Evolutionary conservation across 352 stramenopile species (phyloP), one percentile per base, ranked within the genome.

Genomic region (Phytopythium mirpurense): DNA sequence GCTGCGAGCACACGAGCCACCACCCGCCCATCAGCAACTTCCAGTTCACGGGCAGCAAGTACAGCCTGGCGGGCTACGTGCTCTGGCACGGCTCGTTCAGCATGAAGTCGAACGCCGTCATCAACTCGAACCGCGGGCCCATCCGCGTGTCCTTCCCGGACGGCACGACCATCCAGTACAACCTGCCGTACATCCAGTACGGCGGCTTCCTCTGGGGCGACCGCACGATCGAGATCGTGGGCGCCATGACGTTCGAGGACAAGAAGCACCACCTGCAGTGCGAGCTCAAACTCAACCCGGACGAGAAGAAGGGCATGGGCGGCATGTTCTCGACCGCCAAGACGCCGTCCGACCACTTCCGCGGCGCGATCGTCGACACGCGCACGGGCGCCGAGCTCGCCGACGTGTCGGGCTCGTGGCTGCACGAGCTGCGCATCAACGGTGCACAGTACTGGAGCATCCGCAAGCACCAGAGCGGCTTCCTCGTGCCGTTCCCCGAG

Each of bases 21-120:
- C 83, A 93, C 53, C 83, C 83, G 40, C 83, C 83, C 19, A 88
- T 93, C 59, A 91, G 78, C 63, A 90, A 91, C 56, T 88, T 90
- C 50, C 80, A 91, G 63, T 63, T 93, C 21, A 69, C 81, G 11
- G 76, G 75, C 46, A 76, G 79, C 2, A 88, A 87, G 63, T 93
- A 88, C 60, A 70, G 62, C 16, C 78, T 93, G 46, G 72, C 69
- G 10, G 81, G 79, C 8, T 81, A 89, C 54, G 72, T 90, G 42
- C 53, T 90, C 53, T 90, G 78, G 80, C 74, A 86, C 52, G 78
- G 74, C 9, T 75, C 74, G 31, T 82, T 92, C 64, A 91, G 80
- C 49, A 83, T 93, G 57, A 90, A 93, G 64, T 89, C 78, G n/a
- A 93, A 91, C 53, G 78, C 79, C 2, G 69, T 93, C 51, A 70